Evolutionary conservation across 169 alveolate genomes (phyloP).

Genomic region (Cystoisospora suis): DNA sequence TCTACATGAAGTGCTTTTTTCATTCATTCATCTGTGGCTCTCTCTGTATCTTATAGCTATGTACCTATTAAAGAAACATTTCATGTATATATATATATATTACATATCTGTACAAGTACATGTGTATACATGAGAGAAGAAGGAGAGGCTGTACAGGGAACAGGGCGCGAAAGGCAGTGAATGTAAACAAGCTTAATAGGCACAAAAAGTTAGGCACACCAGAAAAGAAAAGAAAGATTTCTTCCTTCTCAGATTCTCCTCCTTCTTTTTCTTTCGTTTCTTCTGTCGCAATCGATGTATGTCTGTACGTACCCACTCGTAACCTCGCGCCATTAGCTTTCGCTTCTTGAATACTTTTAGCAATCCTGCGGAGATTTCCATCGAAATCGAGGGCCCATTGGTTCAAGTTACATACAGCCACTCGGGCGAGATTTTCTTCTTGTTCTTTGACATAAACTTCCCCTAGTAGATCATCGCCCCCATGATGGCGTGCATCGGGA

Average conservation of each 20-base stretch:
- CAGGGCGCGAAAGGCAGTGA: no score
- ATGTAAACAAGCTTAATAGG: background rate
- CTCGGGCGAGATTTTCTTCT: slow-evolving; percentile 12
- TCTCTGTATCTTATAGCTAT: no score
- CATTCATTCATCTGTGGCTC: no score
- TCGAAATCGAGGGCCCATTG: slow-evolving; percentile 73
- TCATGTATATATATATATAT: no score
- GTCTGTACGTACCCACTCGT: slow-evolving; percentile 31
- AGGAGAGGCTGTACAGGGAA: no score
- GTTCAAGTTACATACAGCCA: slow-evolving; percentile 70
- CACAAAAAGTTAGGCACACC: background rate
- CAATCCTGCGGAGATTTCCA: slow-evolving; percentile 67
- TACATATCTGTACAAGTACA: no score
- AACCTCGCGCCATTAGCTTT: slow-evolving; percentile 49
- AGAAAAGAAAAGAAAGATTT: background rate
- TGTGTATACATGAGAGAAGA: no score
- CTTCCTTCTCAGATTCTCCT: background rate
- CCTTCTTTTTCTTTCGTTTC: background rate
- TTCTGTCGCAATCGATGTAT: background rate
- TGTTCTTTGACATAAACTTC: no score
- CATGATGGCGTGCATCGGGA: no score
- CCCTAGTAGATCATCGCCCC: no score
- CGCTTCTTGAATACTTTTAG: slow-evolving; percentile 64
- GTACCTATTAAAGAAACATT: no score
- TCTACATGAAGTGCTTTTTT: no score